Evolutionary conservation across 805 yeast species (phyloP).

Genomic region (Lachancea dasiensis): DNA sequence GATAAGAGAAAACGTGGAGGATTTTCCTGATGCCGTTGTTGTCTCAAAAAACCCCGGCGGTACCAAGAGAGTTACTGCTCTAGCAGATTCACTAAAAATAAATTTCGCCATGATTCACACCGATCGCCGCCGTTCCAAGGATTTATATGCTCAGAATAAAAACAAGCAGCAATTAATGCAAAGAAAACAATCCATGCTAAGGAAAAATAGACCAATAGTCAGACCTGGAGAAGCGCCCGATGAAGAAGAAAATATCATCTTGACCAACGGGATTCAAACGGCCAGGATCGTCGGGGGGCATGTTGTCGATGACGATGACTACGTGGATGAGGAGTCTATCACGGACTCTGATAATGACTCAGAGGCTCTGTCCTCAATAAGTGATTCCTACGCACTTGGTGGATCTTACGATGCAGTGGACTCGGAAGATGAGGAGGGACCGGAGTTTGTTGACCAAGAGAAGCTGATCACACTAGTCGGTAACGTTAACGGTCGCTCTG

Average conservation of each 20-base stretch:
- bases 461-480: conserved; percentile 95
- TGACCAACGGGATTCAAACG: conserved; percentile 80
- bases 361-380: conserved; percentile 20
- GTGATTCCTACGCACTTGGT: conserved; percentile 57
- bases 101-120: conserved; percentile 99
- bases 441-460: conserved; percentile 55
- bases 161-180: conserved; percentile 32
- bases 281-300: conserved; percentile 97
- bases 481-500: conserved; percentile 85
- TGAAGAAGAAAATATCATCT: conserved; percentile 59
- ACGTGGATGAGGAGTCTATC: conserved; percentile 23
- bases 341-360: conserved; percentile 27
- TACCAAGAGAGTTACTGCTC: conserved; percentile 92
- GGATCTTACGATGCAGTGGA: conserved; percentile 76
- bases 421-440: conserved; percentile 85
- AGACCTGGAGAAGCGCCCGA: conserved; percentile 42
- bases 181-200: conserved; percentile 45
- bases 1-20: conserved; percentile 85
- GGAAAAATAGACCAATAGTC: conserved; percentile 39
- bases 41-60: conserved; percentile 99
- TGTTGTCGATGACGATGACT: conserved; percentile 77
- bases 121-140: conserved; percentile 87
- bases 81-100: conserved; percentile 94
- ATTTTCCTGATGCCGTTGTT: conserved; percentile 84
- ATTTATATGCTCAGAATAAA: conserved; percentile 41